Percentiles rank a stretch among this genome's conserved stretches.
phyloP scores from a whole-genome alignment of 1,284 basidiomycete species.

The Agroathelia rolfsii region DNA sequence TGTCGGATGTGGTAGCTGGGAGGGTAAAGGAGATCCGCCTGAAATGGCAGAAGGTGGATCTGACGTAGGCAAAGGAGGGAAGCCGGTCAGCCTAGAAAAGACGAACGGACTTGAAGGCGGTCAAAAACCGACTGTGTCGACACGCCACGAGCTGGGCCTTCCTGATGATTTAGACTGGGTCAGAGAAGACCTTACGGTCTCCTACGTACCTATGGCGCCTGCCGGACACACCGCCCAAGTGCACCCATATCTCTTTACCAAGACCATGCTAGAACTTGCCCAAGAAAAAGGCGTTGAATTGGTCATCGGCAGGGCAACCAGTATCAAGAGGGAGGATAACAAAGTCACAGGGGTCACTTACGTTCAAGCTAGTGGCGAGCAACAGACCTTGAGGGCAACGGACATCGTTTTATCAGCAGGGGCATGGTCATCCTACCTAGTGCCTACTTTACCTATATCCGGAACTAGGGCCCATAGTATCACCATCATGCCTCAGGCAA shows the following conservation, averaged over 20 bases:
- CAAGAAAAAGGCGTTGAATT: conserved; percentile 40
- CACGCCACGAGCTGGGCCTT: conserved; percentile 29
- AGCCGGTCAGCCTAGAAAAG: conserved; percentile 44
- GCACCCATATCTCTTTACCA: conserved; percentile 74
- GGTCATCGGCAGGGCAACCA: conserved; percentile 32
- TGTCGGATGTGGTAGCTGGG: conserved; percentile 58
- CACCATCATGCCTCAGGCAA: conserved; percentile 38
- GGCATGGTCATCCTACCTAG: conserved; percentile 71
- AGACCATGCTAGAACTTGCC: conserved; percentile 64
- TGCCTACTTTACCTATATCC: conserved; percentile 41
- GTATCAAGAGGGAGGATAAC: conserved; percentile 28
- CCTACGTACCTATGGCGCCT: conserved; percentile 53
- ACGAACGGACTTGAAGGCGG: conserved; percentile 35
- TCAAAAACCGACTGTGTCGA: conserved; percentile 10
- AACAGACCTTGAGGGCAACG: conserved; percentile 38
- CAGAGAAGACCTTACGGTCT: conserved; percentile 43
- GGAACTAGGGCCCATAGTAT: conserved; percentile 62
- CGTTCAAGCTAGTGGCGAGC: conserved; percentile 16
- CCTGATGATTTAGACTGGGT: conserved; percentile 60
- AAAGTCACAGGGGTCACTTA: conserved; percentile 46
- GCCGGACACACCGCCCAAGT: conserved; percentile 66
- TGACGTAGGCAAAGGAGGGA: conserved; percentile 21
- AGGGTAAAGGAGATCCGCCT: conserved; percentile 41
- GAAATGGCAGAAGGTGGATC: conserved; percentile 16
- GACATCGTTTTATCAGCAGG: conserved; percentile 74